phyloP scores from a whole-genome alignment of 1,284 basidiomycete genomes.

The Ganoderma lingzhi region DNA sequence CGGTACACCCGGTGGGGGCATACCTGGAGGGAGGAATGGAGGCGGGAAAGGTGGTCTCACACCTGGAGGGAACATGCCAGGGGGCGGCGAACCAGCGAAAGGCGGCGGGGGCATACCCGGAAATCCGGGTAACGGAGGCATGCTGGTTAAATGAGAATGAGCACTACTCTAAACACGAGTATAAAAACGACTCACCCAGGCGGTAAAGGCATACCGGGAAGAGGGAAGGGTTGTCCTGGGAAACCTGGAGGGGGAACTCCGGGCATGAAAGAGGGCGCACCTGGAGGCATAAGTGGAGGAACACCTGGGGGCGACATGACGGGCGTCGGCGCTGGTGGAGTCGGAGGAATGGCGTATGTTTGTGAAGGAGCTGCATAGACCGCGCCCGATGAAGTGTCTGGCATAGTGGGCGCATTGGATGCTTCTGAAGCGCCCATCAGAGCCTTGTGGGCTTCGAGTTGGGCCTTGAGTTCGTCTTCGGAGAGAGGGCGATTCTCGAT shows the following conservation, averaged over 20 bases:
- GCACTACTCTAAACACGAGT: background rate
- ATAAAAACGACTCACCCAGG: constrained; percentile 50
- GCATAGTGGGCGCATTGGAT: constrained; percentile 46
- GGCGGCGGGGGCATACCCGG: constrained; percentile 43
- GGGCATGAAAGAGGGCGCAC: constrained; percentile 47
- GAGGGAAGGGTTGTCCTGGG: constrained; percentile 47
- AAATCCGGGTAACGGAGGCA: constrained; percentile 38
- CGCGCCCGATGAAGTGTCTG: constrained; percentile 52
- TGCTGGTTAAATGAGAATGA: constrained; percentile 6
- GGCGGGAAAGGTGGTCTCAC: constrained; percentile 49
- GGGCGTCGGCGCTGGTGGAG: constrained; percentile 45
- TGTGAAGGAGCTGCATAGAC: constrained; percentile 77
- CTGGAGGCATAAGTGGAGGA: constrained; percentile 47
- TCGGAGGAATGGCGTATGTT: constrained; percentile 66
- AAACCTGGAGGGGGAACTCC: constrained; percentile 52
- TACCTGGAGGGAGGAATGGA: constrained; percentile 41
- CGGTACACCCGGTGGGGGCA: constrained; percentile 35
- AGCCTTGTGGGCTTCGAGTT: constrained; percentile 90
- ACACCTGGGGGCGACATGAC: constrained; percentile 45
- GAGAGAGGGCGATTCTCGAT: constrained; percentile 84
- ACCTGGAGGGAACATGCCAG: constrained; percentile 52
- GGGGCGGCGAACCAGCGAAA: constrained; percentile 45
- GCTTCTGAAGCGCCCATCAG: constrained; percentile 79
- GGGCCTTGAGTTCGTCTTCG: constrained; percentile 86
- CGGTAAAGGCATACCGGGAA: constrained; percentile 45